Evolutionary conservation across 75 land plant genomes (phyloP).

Genomic region (Larix kaempferi): DNA sequence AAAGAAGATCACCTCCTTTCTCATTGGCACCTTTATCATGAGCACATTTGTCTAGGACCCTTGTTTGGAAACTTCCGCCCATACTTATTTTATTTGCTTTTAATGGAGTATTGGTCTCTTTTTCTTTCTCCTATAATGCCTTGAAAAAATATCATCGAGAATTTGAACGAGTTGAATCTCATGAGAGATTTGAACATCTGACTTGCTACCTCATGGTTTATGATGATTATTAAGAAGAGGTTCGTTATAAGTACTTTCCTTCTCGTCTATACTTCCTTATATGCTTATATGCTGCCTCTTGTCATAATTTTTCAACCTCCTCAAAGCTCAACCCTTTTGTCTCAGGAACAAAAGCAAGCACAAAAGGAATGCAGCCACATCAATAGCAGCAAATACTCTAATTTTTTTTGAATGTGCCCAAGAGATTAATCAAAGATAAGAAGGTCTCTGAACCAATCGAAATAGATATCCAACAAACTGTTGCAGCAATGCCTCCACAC

Average conservation of each 20-base stretch:
- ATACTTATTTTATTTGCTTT: too few relatives aligned
- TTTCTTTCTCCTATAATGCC: too few relatives aligned
- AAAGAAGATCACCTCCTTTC: too few relatives aligned
- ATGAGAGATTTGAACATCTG: too few relatives aligned
- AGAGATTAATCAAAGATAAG: slow-evolving; percentile 53
- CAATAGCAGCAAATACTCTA: slow-evolving; percentile 55
- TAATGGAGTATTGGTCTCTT: too few relatives aligned
- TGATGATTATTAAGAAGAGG: too few relatives aligned
- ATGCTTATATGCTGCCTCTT: slow-evolving; percentile 51
- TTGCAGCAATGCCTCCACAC: slow-evolving; percentile 95
- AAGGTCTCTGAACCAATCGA: slow-evolving; percentile 79
- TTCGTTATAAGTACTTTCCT: background rate
- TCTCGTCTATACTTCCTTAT: slow-evolving; percentile 10
- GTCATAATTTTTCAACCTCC: slow-evolving; percentile 77
- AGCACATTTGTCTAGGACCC: too few relatives aligned
- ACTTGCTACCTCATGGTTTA: too few relatives aligned
- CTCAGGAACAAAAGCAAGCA: slow-evolving; percentile 74
- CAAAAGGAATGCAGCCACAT: slow-evolving; percentile 70
- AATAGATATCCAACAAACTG: slow-evolving; percentile 87
- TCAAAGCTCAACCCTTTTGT: slow-evolving; percentile 87
- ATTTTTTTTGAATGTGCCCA: slow-evolving; percentile 76
- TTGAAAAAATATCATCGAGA: too few relatives aligned
- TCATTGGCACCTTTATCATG: slow-evolving; percentile 3
- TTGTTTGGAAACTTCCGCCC: too few relatives aligned
- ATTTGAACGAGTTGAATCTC: too few relatives aligned